Base-by-base conservation (phyloP, 2,329 filamentous ascomycete species). In the Neoascochyta sp. region DNA sequence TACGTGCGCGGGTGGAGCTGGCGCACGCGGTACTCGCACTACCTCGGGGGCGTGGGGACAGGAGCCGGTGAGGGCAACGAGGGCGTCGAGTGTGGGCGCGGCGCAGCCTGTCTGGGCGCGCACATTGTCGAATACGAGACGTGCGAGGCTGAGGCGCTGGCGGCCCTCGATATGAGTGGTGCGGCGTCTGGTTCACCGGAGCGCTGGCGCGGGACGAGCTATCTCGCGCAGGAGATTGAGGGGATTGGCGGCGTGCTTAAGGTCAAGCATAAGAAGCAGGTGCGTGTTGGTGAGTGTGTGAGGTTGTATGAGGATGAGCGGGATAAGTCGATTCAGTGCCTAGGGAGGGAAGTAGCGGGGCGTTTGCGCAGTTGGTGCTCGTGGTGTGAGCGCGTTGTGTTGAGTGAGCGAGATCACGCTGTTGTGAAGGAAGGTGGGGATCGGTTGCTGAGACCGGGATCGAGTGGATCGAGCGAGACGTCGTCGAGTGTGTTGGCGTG, bases 171-270 rank as follows among this genome's bases (percentile, higher is more conserved):
- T 9, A 26, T 14, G 13, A 26, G 29, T 12, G 26, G 31, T 10
- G 21, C 16, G 8, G 17, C 38, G 22, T 40, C 65, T 55, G 34
- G 55, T 28, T 40, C 50, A 16, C 32, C 55, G 28, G 45, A 54
- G n/a, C 46, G 61, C 67, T 76, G 61, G 72, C 74, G 45, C 68
- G 82, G 36, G 73, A 63, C 85, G 0, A 88, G 88, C 3, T 95
- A 95, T 54, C 74, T 80, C 34, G 74, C 85, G 22, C 88, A 95
- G 54, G 89, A 95, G 63, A 85, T 95, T 38, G 86, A 94, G 53
- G 89, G 89, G 2, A 85, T 95, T 24, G 89, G 89, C 8, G 89
- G 89, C 1, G 76, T 83, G 9, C 78, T 95, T 30, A 94, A 94
- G 70, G 84, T 82, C 39, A 94, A 90, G 65, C 73, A 84, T n/a